Conservation (phyloP, 75 land plant species). For the Adiantum capillusveneris region DNA sequence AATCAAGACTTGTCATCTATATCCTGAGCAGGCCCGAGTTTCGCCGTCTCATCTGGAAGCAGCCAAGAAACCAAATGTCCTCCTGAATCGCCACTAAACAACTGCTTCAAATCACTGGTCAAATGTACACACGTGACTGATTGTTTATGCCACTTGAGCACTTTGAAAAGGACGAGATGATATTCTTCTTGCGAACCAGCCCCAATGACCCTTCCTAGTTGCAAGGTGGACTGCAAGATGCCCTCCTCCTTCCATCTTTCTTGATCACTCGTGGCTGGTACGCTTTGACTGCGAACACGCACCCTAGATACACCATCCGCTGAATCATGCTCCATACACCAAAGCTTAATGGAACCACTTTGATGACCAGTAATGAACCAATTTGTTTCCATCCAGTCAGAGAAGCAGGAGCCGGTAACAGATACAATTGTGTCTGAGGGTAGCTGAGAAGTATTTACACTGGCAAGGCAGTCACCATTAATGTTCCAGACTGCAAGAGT, state of each 20-base stretch:
- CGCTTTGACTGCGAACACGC: slow-evolving; percentile 15
- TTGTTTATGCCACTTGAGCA: slow-evolving; percentile 70
- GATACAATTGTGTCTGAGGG: slow-evolving; percentile 77
- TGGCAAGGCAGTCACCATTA: slow-evolving; percentile 95
- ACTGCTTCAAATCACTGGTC: slow-evolving; percentile 70
- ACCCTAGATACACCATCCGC: slow-evolving; percentile 6
- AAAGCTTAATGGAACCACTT: slow-evolving; percentile 85
- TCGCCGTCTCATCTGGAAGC: slow-evolving; percentile 58
- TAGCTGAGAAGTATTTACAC: slow-evolving; percentile 79
- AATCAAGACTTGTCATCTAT: neutral
- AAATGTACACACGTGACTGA: slow-evolving; percentile 83
- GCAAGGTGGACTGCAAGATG: slow-evolving; percentile 7
- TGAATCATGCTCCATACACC: slow-evolving; percentile 76
- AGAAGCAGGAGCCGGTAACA: slow-evolving; percentile 60
- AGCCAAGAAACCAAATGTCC: slow-evolving; percentile 91
- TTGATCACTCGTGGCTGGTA: slow-evolving; percentile 8
- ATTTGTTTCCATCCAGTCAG: slow-evolving; percentile 90
- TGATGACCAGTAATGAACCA: slow-evolving; percentile 98
- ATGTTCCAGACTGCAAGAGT: slow-evolving; percentile 88
- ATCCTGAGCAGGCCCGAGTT: slow-evolving; percentile 4
- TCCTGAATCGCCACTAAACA: slow-evolving; percentile 86
- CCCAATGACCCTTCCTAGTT: slow-evolving; percentile 23
- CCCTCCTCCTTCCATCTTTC: neutral
- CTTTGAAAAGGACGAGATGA: slow-evolving; percentile 62
- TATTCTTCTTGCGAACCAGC: slow-evolving; percentile 54